A percentile compares a stretch with the other conserved stretches of the same genome.
Conservation (phyloP, 2,329 filamentous ascomycete species). For the Nemania bipapillata region DNA sequence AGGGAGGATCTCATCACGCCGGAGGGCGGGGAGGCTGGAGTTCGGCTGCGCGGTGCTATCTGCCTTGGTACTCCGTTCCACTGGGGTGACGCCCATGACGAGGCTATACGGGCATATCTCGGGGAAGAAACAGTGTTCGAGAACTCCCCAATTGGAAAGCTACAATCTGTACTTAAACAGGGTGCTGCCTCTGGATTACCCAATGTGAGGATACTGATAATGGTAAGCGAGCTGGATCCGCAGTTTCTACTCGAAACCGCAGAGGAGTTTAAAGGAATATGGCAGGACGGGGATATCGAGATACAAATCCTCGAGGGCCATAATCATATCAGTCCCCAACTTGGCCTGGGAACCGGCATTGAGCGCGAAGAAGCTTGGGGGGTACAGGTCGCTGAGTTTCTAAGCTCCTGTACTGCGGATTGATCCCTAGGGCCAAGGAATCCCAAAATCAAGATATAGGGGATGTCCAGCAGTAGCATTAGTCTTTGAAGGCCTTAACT, state of each 20-base stretch:
- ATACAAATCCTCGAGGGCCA: constrained; percentile 45
- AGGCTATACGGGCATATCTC: constrained; percentile 41
- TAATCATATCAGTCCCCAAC: constrained; percentile 49
- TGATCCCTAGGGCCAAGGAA: background rate
- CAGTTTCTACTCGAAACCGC: constrained; percentile 41
- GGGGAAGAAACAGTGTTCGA: constrained; percentile 42
- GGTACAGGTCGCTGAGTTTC: constrained; percentile 44
- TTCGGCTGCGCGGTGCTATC: constrained; percentile 41
- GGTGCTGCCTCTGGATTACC: constrained; percentile 29
- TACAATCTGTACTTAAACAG: constrained; percentile 39
- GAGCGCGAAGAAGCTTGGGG: constrained; percentile 50
- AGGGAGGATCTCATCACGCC: constrained; percentile 31
- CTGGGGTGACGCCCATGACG: constrained; percentile 42
- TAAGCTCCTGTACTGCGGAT: constrained; percentile 31
- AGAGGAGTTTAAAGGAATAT: constrained; percentile 42
- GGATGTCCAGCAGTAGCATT: background rate
- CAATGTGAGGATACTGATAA: constrained; percentile 41
- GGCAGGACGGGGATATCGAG: constrained; percentile 38
- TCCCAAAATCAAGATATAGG: background rate
- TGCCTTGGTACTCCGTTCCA: constrained; percentile 47
- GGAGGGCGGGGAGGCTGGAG: constrained; percentile 29
- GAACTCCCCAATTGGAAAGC: constrained; percentile 41
- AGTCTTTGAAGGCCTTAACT: background rate
- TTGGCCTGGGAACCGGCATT: constrained; percentile 45
- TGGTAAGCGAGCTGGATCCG: constrained; percentile 48